phyloP scores from a whole-genome alignment of 2,329 filamentous ascomycete species.

The Monilinia laxa region DNA sequence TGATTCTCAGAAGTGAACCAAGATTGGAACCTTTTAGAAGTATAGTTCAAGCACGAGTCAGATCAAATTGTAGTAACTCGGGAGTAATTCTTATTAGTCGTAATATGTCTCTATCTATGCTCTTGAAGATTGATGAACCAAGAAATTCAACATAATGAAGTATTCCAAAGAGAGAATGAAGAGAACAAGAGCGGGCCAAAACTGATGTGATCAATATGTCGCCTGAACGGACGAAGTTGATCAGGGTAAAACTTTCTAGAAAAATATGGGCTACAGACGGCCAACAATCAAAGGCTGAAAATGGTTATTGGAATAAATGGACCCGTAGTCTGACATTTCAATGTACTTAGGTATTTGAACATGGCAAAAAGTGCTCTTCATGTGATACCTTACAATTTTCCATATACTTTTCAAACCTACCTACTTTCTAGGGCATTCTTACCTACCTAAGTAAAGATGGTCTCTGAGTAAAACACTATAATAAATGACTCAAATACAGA shows the following conservation, averaged over 20 bases:
- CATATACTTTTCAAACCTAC: background rate
- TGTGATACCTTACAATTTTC: background rate
- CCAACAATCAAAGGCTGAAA: background rate
- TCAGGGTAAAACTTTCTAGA: no score
- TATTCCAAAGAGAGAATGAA: background rate
- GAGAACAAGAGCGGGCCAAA: background rate
- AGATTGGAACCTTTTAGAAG: background rate
- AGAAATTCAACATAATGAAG: background rate
- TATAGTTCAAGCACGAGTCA: background rate
- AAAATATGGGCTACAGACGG: background rate
- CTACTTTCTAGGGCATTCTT: no score
- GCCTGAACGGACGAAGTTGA: background rate
- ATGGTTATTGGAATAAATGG: background rate
- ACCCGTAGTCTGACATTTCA: background rate
- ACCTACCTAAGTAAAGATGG: background rate
- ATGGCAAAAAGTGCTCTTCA: background rate
- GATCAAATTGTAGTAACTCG: background rate
- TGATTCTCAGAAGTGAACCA: no score
- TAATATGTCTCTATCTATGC: background rate
- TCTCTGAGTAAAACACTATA: no score
- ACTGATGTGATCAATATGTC: background rate
- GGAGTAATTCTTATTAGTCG: background rate
- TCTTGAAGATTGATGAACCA: no score
- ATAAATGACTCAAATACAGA: no score
- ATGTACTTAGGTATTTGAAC: background rate